Evolutionary conservation across 331 rosid species (phyloP).

Genomic region (Arachis monticola): DNA sequence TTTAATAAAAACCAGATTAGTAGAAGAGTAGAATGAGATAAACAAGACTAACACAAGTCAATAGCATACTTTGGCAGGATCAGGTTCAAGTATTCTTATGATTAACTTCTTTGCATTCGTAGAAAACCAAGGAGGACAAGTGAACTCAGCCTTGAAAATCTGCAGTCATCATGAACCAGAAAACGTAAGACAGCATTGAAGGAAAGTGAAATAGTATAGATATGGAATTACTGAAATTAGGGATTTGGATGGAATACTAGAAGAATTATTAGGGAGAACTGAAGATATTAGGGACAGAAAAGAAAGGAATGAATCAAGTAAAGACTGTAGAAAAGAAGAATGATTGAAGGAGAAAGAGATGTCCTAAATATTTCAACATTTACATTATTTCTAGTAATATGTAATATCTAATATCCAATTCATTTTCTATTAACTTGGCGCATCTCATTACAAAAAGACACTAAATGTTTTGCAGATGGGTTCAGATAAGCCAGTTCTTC

Average conservation of each 20-base stretch:
- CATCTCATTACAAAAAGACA: background rate
- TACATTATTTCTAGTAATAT: no score
- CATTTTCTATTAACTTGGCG: no score
- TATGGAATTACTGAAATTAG: no score
- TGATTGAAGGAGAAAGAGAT: no score
- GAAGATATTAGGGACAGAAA: no score
- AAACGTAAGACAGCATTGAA: background rate
- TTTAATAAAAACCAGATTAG: conserved; percentile 24
- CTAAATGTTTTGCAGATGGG: background rate
- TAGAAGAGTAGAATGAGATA: conserved; percentile 4
- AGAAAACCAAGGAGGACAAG: conserved; percentile 94
- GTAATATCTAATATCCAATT: no score
- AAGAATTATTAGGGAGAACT: no score
- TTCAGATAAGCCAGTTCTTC: background rate
- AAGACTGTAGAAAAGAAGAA: no score
- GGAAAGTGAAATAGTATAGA: background rate
- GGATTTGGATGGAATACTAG: no score
- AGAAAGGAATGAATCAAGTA: no score
- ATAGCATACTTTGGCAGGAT: conserved; percentile 73
- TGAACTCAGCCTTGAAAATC: conserved; percentile 93
- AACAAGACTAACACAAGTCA: conserved; percentile 29
- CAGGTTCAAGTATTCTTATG: conserved; percentile 88
- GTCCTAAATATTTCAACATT: no score
- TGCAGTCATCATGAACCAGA: conserved; percentile 44
- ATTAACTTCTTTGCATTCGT: conserved; percentile 85